phyloP scores from a whole-genome alignment of 2,329 filamentous ascomycete genomes.

The Penicillium sp. region DNA sequence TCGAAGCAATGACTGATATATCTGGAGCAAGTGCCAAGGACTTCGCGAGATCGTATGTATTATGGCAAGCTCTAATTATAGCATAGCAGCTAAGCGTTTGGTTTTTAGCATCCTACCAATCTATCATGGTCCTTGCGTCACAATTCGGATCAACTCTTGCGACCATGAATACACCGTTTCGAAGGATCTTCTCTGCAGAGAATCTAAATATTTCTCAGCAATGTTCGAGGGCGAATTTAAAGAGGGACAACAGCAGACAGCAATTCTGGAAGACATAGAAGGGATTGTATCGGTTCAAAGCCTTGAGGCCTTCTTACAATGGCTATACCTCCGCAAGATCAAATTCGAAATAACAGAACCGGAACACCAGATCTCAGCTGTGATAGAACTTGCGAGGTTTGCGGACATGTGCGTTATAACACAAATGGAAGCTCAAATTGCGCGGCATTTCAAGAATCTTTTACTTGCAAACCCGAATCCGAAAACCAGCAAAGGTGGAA shows the following conservation, averaged over 20 bases:
- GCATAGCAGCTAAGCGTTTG: too few species aligned
- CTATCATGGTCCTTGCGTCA: conserved; percentile 9
- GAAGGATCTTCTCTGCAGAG: conserved; percentile 7
- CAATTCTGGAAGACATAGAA: conserved; percentile 8
- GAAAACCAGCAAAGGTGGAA: not conserved
- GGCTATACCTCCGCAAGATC: conserved; percentile 10
- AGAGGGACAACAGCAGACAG: conserved; percentile 8
- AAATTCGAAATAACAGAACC: conserved; percentile 2
- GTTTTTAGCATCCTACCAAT: conserved; percentile 8
- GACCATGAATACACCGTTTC: conserved; percentile 7
- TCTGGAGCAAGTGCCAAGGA: too few species aligned
- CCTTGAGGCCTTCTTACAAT: conserved; percentile 13
- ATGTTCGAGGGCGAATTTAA: conserved; percentile 14
- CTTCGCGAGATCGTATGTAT: too few species aligned
- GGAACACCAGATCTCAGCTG: conserved; percentile 5
- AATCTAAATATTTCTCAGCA: conserved; percentile 7
- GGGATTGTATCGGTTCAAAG: conserved; percentile 7
- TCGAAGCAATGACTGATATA: too few species aligned
- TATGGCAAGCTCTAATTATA: too few species aligned
- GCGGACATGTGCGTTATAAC: conserved; percentile 10
- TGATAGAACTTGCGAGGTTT: conserved; percentile 11
- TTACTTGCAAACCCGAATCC: conserved; percentile 4
- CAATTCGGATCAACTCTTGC: conserved; percentile 4
- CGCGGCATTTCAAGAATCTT: conserved; percentile 5
- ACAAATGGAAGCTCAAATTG: conserved; percentile 1